Percentiles rank a stretch among this genome's conserved stretches.
Conservation (phyloP, 352 stramenopile species). For the Phytophthora lateralis region DNA sequence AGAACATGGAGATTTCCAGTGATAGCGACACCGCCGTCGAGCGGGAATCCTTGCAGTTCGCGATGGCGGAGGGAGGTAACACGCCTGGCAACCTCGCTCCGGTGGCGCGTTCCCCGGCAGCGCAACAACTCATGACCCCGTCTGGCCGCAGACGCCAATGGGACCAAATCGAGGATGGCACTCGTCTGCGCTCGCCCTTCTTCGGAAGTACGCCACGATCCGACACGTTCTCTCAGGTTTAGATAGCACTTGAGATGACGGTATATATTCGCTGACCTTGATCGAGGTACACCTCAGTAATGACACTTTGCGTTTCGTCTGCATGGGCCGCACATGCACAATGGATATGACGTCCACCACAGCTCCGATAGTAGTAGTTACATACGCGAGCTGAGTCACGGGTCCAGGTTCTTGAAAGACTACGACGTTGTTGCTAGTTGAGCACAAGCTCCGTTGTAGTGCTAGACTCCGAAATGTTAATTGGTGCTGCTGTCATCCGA, state of each 20-base stretch:
- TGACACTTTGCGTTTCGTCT: slow-evolving; percentile 22
- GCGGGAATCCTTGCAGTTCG: slow-evolving; percentile 45
- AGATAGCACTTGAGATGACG: slow-evolving; percentile 28
- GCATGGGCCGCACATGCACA: not conserved
- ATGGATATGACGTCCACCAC: no score
- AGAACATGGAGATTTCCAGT: slow-evolving; percentile 45
- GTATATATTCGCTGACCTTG: slow-evolving; percentile 28
- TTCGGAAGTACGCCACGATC: slow-evolving; percentile 32
- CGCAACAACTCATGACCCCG: slow-evolving; percentile 56
- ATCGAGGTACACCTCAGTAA: slow-evolving; percentile 28
- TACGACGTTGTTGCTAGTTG: no score
- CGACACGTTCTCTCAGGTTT: slow-evolving; percentile 28
- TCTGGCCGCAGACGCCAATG: slow-evolving; percentile 56
- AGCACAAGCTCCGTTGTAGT: no score
- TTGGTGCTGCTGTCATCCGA: no score
- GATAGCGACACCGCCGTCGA: slow-evolving; percentile 46
- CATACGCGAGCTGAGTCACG: no score
- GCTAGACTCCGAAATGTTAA: no score
- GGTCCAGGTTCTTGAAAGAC: no score
- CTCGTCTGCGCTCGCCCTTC: slow-evolving; percentile 34
- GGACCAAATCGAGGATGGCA: slow-evolving; percentile 60
- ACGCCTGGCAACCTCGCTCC: slow-evolving; percentile 51
- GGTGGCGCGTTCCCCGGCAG: slow-evolving; percentile 55
- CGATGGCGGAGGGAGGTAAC: slow-evolving; percentile 57
- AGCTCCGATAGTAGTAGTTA: no score